Evolutionary conservation across 495 filamentous ascomycete genomes (phyloP).

Genomic region (Penicillium canescens): DNA sequence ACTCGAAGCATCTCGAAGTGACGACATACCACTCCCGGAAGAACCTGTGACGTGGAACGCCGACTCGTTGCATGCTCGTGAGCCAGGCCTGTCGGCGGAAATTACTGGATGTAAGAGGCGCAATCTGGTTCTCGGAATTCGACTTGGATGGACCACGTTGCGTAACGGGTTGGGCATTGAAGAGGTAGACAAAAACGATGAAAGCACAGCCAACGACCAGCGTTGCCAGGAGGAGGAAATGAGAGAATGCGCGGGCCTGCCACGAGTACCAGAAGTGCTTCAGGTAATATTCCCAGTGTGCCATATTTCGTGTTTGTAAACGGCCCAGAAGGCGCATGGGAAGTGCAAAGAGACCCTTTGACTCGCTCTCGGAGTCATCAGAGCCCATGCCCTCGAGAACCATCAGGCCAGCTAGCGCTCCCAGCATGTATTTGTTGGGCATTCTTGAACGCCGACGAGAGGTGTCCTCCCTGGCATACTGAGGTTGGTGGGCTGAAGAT

Average conservation of each 20-base stretch:
- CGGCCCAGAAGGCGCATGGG: slow-evolving; percentile 56
- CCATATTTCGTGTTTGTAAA: slow-evolving; percentile 23
- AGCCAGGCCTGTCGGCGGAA: slow-evolving; percentile 90
- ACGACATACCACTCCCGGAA: slow-evolving; percentile 82
- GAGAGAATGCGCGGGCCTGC: slow-evolving; percentile 44
- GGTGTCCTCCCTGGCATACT: slow-evolving; percentile 14
- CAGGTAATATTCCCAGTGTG: slow-evolving; percentile 27
- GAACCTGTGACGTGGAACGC: slow-evolving; percentile 87
- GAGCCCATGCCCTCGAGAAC: slow-evolving; percentile 71
- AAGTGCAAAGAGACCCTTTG: slow-evolving; percentile 69
- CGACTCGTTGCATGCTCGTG: slow-evolving; percentile 90
- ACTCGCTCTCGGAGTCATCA: slow-evolving; percentile 60
- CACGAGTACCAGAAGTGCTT: slow-evolving; percentile 39
- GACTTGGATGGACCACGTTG: slow-evolving; percentile 23
- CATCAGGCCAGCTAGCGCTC: slow-evolving; percentile 88
- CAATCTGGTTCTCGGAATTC: slow-evolving; percentile 37
- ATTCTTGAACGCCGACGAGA: slow-evolving; percentile 43
- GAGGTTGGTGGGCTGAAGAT: slow-evolving; percentile 11
- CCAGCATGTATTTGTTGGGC: slow-evolving; percentile 80
- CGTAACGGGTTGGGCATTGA: slow-evolving; percentile 54
- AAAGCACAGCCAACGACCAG: slow-evolving; percentile 66
- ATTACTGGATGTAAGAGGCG: slow-evolving; percentile 77
- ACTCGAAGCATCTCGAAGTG: slow-evolving; percentile 74
- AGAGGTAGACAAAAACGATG: slow-evolving; percentile 66
- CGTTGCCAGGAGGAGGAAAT: slow-evolving; percentile 56